Conservation (phyloP, 2,329 filamentous ascomycete species). For the Xylogone sp. region DNA sequence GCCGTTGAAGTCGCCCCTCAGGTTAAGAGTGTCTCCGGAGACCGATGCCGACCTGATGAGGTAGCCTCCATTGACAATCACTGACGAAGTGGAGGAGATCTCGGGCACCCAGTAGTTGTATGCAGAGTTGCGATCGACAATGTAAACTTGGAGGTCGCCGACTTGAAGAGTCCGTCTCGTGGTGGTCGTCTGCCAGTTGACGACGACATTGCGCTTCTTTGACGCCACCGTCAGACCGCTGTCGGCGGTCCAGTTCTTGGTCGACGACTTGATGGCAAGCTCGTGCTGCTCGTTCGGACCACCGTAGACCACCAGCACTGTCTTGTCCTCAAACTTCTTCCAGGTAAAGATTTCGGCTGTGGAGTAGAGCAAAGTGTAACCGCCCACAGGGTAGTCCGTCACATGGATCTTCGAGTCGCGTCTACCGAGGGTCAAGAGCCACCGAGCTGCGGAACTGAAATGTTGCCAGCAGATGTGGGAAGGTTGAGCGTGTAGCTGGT, state of each 20-base stretch:
- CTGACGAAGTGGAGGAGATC: constrained; percentile 32
- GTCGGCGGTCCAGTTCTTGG: no score
- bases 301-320: neutral
- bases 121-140: constrained; percentile 54
- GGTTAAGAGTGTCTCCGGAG: constrained; percentile 31
- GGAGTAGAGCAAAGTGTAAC: constrained; percentile 48
- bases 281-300: neutral
- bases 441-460: constrained; percentile 50
- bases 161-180: no score
- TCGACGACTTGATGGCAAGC: neutral
- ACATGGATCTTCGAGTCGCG: constrained; percentile 60
- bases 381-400: constrained; percentile 54
- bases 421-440: constrained; percentile 50
- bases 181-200: no score
- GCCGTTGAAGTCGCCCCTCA: constrained; percentile 42
- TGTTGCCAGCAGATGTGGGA: constrained; percentile 49
- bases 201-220: no score
- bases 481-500: constrained; percentile 53
- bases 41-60: constrained; percentile 42
- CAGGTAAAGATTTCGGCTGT: constrained; percentile 49
- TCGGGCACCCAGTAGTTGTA: constrained; percentile 64
- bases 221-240: no score
- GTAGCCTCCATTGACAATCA: constrained; percentile 49
- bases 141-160: no score
- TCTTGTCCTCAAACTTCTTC: neutral